Conservation (phyloP, 768 basidiomycete species). For the Lactifluus piperatus region DNA sequence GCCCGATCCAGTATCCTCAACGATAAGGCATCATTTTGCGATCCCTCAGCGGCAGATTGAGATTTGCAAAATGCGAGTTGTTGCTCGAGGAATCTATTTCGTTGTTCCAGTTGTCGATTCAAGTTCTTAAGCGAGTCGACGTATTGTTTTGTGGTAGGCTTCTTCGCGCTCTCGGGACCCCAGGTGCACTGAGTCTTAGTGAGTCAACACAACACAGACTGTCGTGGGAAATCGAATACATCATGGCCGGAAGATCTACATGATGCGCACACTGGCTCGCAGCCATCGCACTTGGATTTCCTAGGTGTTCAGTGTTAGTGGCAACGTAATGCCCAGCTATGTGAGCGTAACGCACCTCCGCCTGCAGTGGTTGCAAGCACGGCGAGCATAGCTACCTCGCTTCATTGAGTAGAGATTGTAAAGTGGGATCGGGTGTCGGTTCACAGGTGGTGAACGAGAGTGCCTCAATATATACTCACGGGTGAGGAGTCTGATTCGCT, state of each 20-base stretch:
- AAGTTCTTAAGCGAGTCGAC: constrained; percentile 27
- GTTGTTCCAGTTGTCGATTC: constrained; percentile 24
- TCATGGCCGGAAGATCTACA: constrained; percentile 24
- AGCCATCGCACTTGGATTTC: constrained; percentile 30
- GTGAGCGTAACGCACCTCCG: constrained; percentile 20
- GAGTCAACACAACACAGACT: background rate
- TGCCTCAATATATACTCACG: background rate
- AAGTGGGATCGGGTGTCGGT: background rate
- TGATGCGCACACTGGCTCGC: constrained; percentile 26
- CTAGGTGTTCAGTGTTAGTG: constrained; percentile 14
- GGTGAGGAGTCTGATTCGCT: background rate
- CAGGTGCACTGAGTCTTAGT: constrained; percentile 25
- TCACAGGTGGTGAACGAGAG: background rate
- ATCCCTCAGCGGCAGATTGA: constrained; percentile 12
- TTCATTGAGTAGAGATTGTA: background rate
- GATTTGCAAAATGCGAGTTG: constrained; percentile 12
- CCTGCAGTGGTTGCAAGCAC: constrained; percentile 29
- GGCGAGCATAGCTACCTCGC: constrained; percentile 27
- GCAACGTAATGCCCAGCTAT: background rate
- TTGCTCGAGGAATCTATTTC: constrained; percentile 24
- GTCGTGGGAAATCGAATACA: constrained; percentile 6
- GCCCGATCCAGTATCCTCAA: constrained; percentile 10
- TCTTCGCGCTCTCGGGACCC: constrained; percentile 29
- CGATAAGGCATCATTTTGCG: constrained; percentile 2
- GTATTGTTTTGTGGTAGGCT: constrained; percentile 28